Evolutionary conservation across 306 rosid genomes (phyloP).

Genomic region (Trichosanthes cucumerina): DNA sequence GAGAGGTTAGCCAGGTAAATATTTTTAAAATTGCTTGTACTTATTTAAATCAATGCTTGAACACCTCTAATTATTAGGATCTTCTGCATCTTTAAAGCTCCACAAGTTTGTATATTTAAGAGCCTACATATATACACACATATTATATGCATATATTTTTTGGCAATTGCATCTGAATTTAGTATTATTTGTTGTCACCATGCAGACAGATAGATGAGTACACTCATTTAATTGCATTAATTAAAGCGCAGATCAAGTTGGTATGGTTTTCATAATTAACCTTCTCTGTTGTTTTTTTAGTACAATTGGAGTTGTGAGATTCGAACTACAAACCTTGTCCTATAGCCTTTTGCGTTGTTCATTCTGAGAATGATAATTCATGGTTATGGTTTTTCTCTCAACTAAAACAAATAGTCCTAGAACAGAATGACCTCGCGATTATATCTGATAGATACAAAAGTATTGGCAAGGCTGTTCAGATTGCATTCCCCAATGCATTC

Average conservation of each 20-base stretch:
- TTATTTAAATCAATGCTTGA: neutral
- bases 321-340: no score
- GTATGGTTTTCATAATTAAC: constrained; percentile 21
- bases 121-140: no score
- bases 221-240: constrained; percentile 67
- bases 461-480: no score
- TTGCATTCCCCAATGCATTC: no score
- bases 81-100: neutral
- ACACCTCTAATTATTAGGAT: neutral
- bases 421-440: no score
- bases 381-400: no score
- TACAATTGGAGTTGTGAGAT: no score
- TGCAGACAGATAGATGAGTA: constrained; percentile 79
- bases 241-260: constrained; percentile 88
- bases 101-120: neutral
- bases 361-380: no score
- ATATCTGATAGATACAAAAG: no score
- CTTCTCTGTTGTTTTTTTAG: no score
- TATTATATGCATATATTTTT: neutral
- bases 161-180: neutral
- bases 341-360: no score
- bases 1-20: constrained; percentile 56
- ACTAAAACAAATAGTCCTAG: no score
- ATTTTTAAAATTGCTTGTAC: neutral
- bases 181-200: neutral